Base-by-base conservation (phyloP, 2,329 filamentous ascomycete genomes). In the Thielaviopsis euricoi region DNA sequence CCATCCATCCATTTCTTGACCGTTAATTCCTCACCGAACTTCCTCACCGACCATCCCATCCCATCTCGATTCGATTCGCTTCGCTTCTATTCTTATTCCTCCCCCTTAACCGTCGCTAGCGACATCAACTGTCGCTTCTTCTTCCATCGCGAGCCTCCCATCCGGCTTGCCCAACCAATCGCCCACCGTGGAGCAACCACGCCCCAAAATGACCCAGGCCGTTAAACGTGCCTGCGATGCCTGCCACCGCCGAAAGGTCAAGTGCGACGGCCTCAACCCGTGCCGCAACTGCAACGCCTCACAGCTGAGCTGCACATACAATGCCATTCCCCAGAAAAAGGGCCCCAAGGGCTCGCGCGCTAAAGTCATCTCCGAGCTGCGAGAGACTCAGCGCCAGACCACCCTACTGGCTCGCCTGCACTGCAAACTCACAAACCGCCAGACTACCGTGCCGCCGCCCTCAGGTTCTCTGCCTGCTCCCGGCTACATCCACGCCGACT, bases 241-340 rank as follows among this genome's bases (percentile, higher is more conserved):
- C 65, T 87, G 83, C 67, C 83, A 86, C 73, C 81, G 82, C 63
- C 80, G 83, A 68, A 87, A 87, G 69, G 83, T 87, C 67, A 86
- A 85, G 68, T 87, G 84, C 67, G 82, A 86, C 66, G 82, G 83
- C 59, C 73, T 81, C 66, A 82, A 82, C 64, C 83, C 85, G 21
- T 89, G 85, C 69, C 77, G 80, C 61, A 86, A 87, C 69, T 88
- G 85, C 70, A 75, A 76, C 13, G 79, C 82, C 7, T 81, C 84
- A 6, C 77, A 81, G 65, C 74, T 87, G 19, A 74, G 77, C 13
- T 88, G 85, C 73, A 87, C 83, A 29, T 88, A 87, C 75, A 83
- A 86, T 71, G 81, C 83, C 37, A 81, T 87, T 40, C 83, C 83
- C 1, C 84, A 86, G 71, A 87, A 87, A 72, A 87, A 87, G 68